Conservation (phyloP, 371 early-diverging fungal genomes). For the Phascolomyces articulosus region DNA sequence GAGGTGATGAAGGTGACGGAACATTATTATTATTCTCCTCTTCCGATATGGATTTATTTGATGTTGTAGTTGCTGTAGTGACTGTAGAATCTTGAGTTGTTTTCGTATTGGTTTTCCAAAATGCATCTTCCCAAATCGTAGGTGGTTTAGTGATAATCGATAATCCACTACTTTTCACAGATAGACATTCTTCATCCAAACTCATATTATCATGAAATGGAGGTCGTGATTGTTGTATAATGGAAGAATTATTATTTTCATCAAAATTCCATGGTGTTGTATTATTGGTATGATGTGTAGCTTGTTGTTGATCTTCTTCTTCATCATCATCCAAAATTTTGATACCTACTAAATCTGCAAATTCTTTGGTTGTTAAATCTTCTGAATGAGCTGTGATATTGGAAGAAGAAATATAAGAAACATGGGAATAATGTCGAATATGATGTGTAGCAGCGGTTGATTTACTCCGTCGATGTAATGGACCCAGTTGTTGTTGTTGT, state of each 20-base stretch:
- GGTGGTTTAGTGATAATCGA: conserved; percentile 12
- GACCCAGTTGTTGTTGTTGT: background rate
- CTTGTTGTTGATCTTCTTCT: background rate
- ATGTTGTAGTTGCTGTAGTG: conserved; percentile 15
- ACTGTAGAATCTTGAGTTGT: background rate
- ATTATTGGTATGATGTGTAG: background rate
- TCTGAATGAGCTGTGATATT: conserved; percentile 51
- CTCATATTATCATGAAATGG: conserved; percentile 3
- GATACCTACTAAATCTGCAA: conserved; percentile 53
- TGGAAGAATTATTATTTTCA: background rate
- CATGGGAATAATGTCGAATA: conserved; percentile 40
- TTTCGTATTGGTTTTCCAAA: conserved; percentile 19
- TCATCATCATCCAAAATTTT: conserved; percentile 36
- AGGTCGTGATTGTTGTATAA: background rate
- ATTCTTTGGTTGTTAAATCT: conserved; percentile 48
- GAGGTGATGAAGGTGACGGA: background rate
- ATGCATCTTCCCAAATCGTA: conserved; percentile 40
- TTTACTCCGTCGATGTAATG: conserved; percentile 10
- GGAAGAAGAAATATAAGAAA: conserved; percentile 38
- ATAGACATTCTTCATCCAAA: conserved; percentile 12
- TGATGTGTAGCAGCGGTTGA: conserved; percentile 14
- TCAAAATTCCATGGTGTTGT: background rate
- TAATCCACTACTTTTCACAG: conserved; percentile 2
- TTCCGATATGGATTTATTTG: background rate
- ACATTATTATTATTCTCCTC: background rate